These are phyloP conservation scores for Fusarium albidum DNA, from an alignment of 2,329 filamentous ascomycete species.

Conservation along the genomic window DNA sequence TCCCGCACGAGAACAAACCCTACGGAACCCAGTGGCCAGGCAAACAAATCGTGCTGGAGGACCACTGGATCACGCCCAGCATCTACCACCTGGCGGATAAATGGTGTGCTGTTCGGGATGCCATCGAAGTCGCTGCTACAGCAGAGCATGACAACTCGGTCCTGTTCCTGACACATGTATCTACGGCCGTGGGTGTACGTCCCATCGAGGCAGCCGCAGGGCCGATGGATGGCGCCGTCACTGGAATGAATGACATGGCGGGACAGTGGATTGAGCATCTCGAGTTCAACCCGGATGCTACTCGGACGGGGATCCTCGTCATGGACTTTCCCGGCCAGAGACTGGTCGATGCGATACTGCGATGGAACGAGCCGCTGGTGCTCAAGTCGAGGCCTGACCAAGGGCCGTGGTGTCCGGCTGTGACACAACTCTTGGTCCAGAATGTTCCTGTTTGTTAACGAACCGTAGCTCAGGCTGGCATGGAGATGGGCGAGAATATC, in stretches of 20 bases:
- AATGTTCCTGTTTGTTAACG: too few relatives aligned
- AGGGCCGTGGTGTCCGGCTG: too few relatives aligned
- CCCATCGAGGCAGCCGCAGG: conserved; percentile 61
- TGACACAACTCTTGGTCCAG: too few relatives aligned
- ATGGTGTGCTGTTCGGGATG: conserved; percentile 53
- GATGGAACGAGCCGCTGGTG: conserved; percentile 47
- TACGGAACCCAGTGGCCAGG: conserved; percentile 58
- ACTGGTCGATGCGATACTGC: conserved; percentile 52
- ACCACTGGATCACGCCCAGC: conserved; percentile 55
- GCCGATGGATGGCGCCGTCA: conserved; percentile 49
- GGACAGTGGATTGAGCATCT: conserved; percentile 52
- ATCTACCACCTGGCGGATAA: conserved; percentile 54
- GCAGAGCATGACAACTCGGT: conserved; percentile 44
- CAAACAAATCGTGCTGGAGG: conserved; percentile 55
- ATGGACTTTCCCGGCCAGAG: conserved; percentile 57
- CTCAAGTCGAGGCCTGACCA: too few relatives aligned
- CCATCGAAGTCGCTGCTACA: conserved; percentile 49
- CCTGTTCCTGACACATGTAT: conserved; percentile 58
- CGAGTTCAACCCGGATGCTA: conserved; percentile 35
- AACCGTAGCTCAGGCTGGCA: too few relatives aligned
- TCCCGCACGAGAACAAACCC: conserved; percentile 41
- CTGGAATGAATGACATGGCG: conserved; percentile 60
- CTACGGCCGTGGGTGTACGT: conserved; percentile 56
- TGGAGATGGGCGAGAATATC: too few relatives aligned
- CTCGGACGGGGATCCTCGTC: conserved; percentile 55